Evolutionary conservation across 148 eudicot species (phyloP), one percentile per base, ranked within the genome.

Genomic region (Gaultheria prostrata): DNA sequence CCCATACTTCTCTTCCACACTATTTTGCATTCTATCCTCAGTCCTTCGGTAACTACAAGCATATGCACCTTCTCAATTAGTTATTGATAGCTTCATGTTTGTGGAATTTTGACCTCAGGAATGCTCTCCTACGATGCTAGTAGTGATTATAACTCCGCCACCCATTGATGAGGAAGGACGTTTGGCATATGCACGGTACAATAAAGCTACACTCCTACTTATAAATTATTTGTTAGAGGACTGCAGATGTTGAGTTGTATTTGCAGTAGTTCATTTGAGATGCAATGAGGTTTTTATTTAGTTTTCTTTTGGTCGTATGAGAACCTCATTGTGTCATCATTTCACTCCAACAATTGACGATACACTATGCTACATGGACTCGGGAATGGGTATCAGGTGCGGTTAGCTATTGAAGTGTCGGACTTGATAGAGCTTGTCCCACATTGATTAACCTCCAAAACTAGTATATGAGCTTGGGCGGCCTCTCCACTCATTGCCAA

Each of bases 161-260:
- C 99, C 99, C 5, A n/a, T 96, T 82, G 95, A 94, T 24, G 94
- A 91, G 83, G 89, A 89, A 81, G 97, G 97, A 18, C 97, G 99
- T 59, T 87, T 91, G 87, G 88, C 87, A 48, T 91, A 79, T 89
- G 94, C 97, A 82, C 83, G 89, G 99, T 96, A 89, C 78, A 76
- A 51, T 54, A 53, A 67, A 51, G 11, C 49, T 71, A 49, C 8
- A 32, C 70, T 88, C 18, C 54, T 85, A 33, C 21, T 82, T 50
- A 14, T n/a, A 69, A 32, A 35, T 17, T 61, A 76, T 26, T 45
- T 4, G 9, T 13, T 7, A 45, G 18, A 17, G 73, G 12, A 33
- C 26, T 57, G 21, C 73, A 21, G 80, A 56, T n/a, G 43, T 30
- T 28, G 20, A 26, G 8, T 71, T 82, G 43, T 24, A 13, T 80